These are phyloP conservation scores for Coprinellus micaceus DNA, from an alignment of 768 basidiomycete species.

Conservation along the genomic window DNA sequence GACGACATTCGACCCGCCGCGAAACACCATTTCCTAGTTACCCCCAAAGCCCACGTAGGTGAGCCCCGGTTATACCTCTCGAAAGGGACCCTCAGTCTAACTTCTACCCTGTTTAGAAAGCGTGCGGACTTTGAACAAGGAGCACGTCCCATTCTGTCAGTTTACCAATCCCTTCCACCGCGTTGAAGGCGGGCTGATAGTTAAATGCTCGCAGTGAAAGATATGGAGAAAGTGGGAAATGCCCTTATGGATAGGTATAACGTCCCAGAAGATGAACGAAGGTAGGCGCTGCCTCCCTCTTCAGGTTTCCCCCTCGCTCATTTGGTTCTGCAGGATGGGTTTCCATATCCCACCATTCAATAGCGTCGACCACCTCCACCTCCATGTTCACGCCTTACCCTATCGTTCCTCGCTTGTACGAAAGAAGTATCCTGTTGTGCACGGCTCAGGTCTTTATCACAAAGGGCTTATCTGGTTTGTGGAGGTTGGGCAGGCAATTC, in stretches of 20 bases:
- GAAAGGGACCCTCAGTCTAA: neutral
- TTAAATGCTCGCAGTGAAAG: slow-evolving; percentile 21
- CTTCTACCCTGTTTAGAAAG: slow-evolving; percentile 39
- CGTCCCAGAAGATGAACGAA: slow-evolving; percentile 40
- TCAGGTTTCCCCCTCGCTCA: neutral
- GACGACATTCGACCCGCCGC: slow-evolving; percentile 48
- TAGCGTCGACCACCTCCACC: slow-evolving; percentile 67
- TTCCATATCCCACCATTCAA: slow-evolving; percentile 83
- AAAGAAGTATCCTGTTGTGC: slow-evolving; percentile 47
- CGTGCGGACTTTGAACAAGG: slow-evolving; percentile 42
- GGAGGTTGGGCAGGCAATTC: slow-evolving; percentile 55
- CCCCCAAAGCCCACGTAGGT: slow-evolving; percentile 54
- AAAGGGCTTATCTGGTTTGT: slow-evolving; percentile 78
- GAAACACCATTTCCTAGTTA: slow-evolving; percentile 45
- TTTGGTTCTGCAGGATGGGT: slow-evolving; percentile 49
- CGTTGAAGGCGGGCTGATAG: neutral
- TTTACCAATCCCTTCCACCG: slow-evolving; percentile 1
- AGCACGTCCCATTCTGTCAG: slow-evolving; percentile 50
- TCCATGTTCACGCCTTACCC: slow-evolving; percentile 70
- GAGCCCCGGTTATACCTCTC: slow-evolving; percentile 12
- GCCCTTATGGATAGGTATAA: slow-evolving; percentile 45
- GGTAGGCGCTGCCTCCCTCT: slow-evolving; percentile 29
- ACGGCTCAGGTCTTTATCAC: slow-evolving; percentile 34
- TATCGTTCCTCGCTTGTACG: slow-evolving; percentile 41
- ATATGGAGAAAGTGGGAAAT: slow-evolving; percentile 44